Conservation (phyloP, 208 protist genomes). For the Borovskyia barvae region DNA sequence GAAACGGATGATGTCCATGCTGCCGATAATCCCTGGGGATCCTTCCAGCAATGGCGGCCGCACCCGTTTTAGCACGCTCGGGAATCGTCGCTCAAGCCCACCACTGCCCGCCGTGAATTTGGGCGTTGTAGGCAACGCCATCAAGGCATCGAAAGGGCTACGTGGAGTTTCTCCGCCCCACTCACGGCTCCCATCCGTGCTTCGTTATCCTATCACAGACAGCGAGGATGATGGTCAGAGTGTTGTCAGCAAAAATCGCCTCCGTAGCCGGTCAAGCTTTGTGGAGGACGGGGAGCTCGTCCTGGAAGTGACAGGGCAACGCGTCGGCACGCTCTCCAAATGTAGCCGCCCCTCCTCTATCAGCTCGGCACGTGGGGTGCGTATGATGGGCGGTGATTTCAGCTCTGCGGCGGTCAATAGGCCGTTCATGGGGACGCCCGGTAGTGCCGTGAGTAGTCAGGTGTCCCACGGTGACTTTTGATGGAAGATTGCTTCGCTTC, state of each 20-base stretch:
- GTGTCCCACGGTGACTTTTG: too few relatives aligned
- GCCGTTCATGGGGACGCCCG: too few relatives aligned
- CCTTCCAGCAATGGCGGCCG: not conserved
- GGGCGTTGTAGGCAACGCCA: not conserved
- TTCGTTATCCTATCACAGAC: not conserved
- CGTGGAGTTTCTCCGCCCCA: not conserved
- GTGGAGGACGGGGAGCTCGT: slow-evolving; percentile 6
- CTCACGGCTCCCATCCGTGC: not conserved
- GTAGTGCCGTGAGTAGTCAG: too few relatives aligned
- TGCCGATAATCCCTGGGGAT: not conserved
- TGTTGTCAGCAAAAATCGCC: not conserved
- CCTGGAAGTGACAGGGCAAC: slow-evolving; percentile 20
- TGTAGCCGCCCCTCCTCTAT: slow-evolving; percentile 21
- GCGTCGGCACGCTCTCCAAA: slow-evolving; percentile 3
- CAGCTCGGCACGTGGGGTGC: slow-evolving; percentile 3
- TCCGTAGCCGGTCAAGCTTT: slow-evolving; percentile 11
- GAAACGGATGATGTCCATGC: slow-evolving; percentile 1
- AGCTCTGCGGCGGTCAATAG: too few relatives aligned
- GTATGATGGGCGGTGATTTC: not conserved
- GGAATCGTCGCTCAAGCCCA: not conserved
- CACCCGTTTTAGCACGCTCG: not conserved
- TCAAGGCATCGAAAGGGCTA: not conserved
- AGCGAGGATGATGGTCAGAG: not conserved
- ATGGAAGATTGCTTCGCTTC: too few relatives aligned
- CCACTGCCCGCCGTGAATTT: slow-evolving; percentile 1